phyloP scores from a whole-genome alignment of 495 filamentous ascomycete species.

The Staphylotrichum longicolle region DNA sequence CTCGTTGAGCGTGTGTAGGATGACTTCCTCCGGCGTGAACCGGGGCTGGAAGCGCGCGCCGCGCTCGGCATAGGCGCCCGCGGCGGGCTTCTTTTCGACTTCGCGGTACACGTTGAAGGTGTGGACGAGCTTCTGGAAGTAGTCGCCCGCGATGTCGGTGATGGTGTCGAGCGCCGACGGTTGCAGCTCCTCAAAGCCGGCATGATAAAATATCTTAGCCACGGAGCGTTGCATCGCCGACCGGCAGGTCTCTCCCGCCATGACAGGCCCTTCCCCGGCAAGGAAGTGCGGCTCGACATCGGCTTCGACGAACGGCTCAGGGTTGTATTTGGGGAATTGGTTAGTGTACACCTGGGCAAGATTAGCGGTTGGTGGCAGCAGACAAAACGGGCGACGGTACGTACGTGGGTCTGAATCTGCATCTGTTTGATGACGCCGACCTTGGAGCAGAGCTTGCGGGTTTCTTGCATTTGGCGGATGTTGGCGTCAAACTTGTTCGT shows the following conservation, averaged over 20 bases:
- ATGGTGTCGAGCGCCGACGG: constrained; percentile 87
- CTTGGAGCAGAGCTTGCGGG: constrained; percentile 91
- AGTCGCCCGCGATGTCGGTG: constrained; percentile 87
- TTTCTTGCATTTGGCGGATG: constrained; percentile 94
- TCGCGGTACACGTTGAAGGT: constrained; percentile 81
- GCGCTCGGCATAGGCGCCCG: constrained; percentile 40
- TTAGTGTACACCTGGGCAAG: constrained; percentile 81
- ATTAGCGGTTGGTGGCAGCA: background rate
- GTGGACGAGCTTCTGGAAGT: constrained; percentile 76
- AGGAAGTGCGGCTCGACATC: constrained; percentile 83
- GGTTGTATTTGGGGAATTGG: constrained; percentile 96
- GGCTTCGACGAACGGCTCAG: constrained; percentile 81
- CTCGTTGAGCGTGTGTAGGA: constrained; percentile 79
- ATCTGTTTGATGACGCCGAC: constrained; percentile 98
- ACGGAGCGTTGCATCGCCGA: constrained; percentile 85
- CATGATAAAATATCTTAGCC: constrained; percentile 92
- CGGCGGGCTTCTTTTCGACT: constrained; percentile 61
- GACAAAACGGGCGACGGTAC: constrained; percentile 16
- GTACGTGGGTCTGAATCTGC: constrained; percentile 94
- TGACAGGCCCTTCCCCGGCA: constrained; percentile 82
- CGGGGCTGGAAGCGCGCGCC: constrained; percentile 58
- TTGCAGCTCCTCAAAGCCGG: constrained; percentile 96
- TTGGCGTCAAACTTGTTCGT: constrained; percentile 84
- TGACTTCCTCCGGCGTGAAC: constrained; percentile 76
- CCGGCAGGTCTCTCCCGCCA: constrained; percentile 74